Base-by-base conservation (phyloP, 306 rosid species). In the Trifolium dubium region DNA sequence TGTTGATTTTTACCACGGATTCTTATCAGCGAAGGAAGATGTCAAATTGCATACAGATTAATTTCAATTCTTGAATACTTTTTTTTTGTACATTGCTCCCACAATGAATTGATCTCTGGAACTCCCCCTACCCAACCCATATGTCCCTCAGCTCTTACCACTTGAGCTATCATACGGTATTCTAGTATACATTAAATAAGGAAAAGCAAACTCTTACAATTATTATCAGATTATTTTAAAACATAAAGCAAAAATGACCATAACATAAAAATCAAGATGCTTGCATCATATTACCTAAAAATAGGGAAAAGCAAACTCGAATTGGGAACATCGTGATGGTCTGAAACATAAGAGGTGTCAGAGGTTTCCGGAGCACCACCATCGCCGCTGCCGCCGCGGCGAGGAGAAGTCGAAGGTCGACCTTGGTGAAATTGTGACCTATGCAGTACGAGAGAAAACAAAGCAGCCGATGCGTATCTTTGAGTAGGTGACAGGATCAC, bases 371-470 rank as follows among this genome's bases (percentile, higher is more conserved):
- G 43, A 50, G 64, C 10, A 34, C 5, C 54, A 8, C 65, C 69
- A 10, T 51, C 72, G 0, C 60, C 77, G 1, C 50, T 18, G 10
- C 23, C 23, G 1, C 23, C 23, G 23, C 23, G 73, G n/a, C 11
- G 73, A 50, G 71, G 54, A 39, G 67, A 31, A 15, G 75, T 14
- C 4, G 76, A 35, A 58, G 67, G 64, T 15, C 19, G 80, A 54
- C 73, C 35, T 65, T 74, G 89, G 60, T 75, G 82, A 65, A 80
- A 44, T 71, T 87, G 94, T 39, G 89, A 81, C 37, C 62, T 85
- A 84, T 87, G 81, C 74, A 89, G 77, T 29, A 91, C 89, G 50
- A 83, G 29, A 14, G 86, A 79, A 23, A 89, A 87, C 67, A 85
- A 34, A 68, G 75, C 88, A 34, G 84, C 89, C 6, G 88, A 77